Evolutionary conservation across 306 rosid species (phyloP), one percentile per base, ranked within the genome.

Genomic region (Argentina anserina): DNA sequence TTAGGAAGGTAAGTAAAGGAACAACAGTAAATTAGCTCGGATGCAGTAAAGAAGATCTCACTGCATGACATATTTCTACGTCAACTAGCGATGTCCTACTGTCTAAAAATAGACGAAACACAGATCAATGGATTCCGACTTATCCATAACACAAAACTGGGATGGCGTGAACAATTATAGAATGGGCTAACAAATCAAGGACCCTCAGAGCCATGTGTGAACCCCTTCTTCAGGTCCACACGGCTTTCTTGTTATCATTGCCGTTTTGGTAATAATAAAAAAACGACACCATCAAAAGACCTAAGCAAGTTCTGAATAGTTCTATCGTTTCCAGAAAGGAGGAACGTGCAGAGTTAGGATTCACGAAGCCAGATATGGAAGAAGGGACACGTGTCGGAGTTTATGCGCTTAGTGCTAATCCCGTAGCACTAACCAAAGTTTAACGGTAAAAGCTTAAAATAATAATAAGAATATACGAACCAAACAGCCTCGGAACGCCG

Each of bases 401-500:
- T 65, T 3, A 47, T 29, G 25, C 34, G 8, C 15, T 1, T 41
- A 25, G 18, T 20, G 77, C 49, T 49, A 49, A 74, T 82, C 79
- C 83, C 81, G 67, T 50, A 21, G 77, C n/a, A 33, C 36, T 31
- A 45, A 64, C 28, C 53, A 65, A 7, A 8, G 39, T 37, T 63
- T 46, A 55, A 50, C 56, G 37, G 36, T 58, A 29, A 55, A 28
- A n/a, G 18, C 28, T 26, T 13, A 58, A 29, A 29, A 28, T 28
- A 26, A 28, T 0, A 5, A 45, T 0, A 50, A 52, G 26, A 14
- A 58, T 18, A 78, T 11, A 84, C 96, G 6, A 69, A 93, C 98
- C 97, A 93, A 73, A 65, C 87, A 84, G 76, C 94, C 92, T 1
- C 96, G 93, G 75, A 91, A 93, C 53, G 98, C 96, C 34, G 97